Evolutionary conservation across 495 filamentous ascomycete species (phyloP).

Genomic region (Trichocladium antarcticum): DNA sequence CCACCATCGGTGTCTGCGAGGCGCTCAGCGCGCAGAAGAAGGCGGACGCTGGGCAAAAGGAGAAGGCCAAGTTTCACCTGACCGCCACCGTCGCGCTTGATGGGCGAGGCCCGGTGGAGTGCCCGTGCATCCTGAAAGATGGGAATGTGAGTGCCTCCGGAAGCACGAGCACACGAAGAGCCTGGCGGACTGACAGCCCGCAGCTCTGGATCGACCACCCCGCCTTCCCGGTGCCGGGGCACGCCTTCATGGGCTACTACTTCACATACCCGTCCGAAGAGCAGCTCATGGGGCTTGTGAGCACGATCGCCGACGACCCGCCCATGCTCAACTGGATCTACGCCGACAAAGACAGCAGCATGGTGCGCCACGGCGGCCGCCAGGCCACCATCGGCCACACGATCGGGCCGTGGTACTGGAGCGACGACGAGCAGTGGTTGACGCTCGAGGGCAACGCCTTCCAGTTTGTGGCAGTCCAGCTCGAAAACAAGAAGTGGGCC

Average conservation of each 20-base stretch:
- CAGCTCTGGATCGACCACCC: conserved; percentile 41
- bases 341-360: conserved; percentile 44
- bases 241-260: conserved; percentile 50
- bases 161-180: not conserved
- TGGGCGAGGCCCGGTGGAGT: conserved; percentile 27
- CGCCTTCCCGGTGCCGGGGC: conserved; percentile 33
- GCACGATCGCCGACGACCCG: conserved; percentile 46
- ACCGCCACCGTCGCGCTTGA: conserved; percentile 37
- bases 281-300: conserved; percentile 46
- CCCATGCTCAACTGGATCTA: conserved; percentile 58
- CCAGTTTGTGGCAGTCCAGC: conserved; percentile 34
- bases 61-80: conserved; percentile 42
- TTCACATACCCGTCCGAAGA: conserved; percentile 48
- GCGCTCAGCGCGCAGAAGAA: conserved; percentile 43
- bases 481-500: conserved; percentile 36
- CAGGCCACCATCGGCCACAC: conserved; percentile 38
- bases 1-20: conserved; percentile 40
- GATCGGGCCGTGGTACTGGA: conserved; percentile 49
- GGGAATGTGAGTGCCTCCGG: conserved; percentile 29
- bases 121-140: conserved; percentile 34
- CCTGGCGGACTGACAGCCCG: not conserved
- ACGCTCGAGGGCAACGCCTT: conserved; percentile 37
- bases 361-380: conserved; percentile 44
- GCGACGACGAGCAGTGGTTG: conserved; percentile 42
- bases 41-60: conserved; percentile 37